Percentiles rank a stretch among this genome's conserved stretches.
These are phyloP conservation scores for Neurospora africana DNA, from an alignment of 495 filamentous ascomycete species.

Conservation along the genomic window DNA sequence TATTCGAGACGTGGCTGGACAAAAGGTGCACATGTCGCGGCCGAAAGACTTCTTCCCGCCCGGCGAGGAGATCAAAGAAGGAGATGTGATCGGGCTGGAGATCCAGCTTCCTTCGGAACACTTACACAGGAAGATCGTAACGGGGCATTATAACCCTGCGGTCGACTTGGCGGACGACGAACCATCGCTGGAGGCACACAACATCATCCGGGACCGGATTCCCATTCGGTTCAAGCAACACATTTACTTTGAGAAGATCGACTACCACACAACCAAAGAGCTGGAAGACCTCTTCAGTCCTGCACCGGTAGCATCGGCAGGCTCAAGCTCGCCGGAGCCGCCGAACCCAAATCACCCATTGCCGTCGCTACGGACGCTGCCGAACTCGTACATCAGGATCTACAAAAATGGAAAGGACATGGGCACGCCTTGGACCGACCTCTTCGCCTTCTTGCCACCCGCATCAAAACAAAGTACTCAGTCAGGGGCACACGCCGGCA, in stretches of 20 bases:
- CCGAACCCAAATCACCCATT: constrained; percentile 64
- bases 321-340: constrained; percentile 29
- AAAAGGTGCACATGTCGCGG: constrained; percentile 88
- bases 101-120: constrained; percentile 79
- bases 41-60: constrained; percentile 77
- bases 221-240: constrained; percentile 88
- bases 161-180: constrained; percentile 56
- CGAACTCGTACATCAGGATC: constrained; percentile 72
- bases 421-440: constrained; percentile 78
- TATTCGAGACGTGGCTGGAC: constrained; percentile 75
- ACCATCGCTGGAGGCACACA: constrained; percentile 38
- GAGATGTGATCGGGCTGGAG: constrained; percentile 91
- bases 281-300: constrained; percentile 80
- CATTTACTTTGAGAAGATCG: constrained; percentile 90
- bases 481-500: constrained; percentile 43
- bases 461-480: constrained; percentile 69
- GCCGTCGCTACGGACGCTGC: constrained; percentile 68
- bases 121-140: constrained; percentile 78
- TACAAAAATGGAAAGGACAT: constrained; percentile 85
- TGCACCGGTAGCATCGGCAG: constrained; percentile 41
- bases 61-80: constrained; percentile 60
- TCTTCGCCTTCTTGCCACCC: constrained; percentile 86
- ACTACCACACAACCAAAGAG: constrained; percentile 79
- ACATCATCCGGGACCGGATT: constrained; percentile 88
- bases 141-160: constrained; percentile 75